Evolutionary conservation across 202 grass and related monocot genomes (phyloP).

Genomic region (Sporobolus alterniflorus): DNA sequence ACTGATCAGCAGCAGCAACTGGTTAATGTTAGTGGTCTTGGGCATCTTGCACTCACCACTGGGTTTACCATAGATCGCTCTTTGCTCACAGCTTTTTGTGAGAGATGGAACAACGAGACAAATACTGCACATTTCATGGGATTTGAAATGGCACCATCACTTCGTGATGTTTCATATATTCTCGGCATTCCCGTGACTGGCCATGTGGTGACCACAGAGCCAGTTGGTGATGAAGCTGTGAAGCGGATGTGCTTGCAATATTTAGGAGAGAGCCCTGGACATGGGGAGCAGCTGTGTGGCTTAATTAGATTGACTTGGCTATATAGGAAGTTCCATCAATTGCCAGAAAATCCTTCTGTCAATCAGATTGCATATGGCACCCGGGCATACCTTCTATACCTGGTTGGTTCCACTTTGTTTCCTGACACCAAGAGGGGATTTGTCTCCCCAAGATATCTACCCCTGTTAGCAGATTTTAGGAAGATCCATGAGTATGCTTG

Average conservation of each 20-base stretch:
- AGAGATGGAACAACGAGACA: slow-evolving; percentile 69
- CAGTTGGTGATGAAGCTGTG: slow-evolving; percentile 65
- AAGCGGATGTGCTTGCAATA: slow-evolving; percentile 59
- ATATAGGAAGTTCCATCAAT: slow-evolving; percentile 58
- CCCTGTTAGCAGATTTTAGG: slow-evolving; percentile 58
- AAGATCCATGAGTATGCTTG: slow-evolving; percentile 69
- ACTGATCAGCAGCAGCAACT: slow-evolving; percentile 60
- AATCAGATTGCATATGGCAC: slow-evolving; percentile 63
- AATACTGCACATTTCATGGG: slow-evolving; percentile 70
- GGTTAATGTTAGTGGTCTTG: slow-evolving; percentile 68
- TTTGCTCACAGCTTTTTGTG: slow-evolving; percentile 67
- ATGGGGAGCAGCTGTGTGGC: slow-evolving; percentile 61
- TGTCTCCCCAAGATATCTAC: slow-evolving; percentile 70
- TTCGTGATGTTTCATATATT: slow-evolving; percentile 67
- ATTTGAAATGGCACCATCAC: slow-evolving; percentile 70
- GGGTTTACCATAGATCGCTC: slow-evolving; percentile 70
- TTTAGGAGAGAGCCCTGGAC: slow-evolving; percentile 61
- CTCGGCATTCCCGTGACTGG: slow-evolving; percentile 68
- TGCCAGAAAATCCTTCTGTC: slow-evolving; percentile 53
- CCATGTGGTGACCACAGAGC: slow-evolving; percentile 54
- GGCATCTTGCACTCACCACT: slow-evolving; percentile 64
- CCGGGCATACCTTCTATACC: slow-evolving; percentile 63
- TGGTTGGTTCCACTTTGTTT: slow-evolving; percentile 73
- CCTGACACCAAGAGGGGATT: slow-evolving; percentile 67
- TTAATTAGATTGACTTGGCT: slow-evolving; percentile 75